phyloP scores from a whole-genome alignment of 164 flowering plant genomes.

The Tetracentron sinense region DNA sequence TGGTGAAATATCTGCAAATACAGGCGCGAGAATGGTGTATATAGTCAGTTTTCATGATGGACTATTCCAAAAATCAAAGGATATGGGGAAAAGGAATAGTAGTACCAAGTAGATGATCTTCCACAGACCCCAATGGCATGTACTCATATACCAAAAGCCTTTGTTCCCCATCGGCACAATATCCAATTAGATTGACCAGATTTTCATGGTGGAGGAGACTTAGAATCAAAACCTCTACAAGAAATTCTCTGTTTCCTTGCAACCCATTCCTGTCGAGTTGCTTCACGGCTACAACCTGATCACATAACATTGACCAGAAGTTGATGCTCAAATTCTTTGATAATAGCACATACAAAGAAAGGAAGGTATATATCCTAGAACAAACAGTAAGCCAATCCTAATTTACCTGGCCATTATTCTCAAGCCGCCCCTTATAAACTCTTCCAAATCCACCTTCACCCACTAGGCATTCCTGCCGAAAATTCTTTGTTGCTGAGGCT shows the following conservation, averaged over 20 bases:
- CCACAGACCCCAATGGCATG: constrained; percentile 34
- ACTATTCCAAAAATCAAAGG: not conserved
- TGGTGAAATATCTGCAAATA: constrained; percentile 25
- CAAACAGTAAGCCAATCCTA: not conserved
- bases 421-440: constrained; percentile 33
- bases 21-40: not conserved
- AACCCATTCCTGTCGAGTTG: constrained; percentile 37
- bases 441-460: constrained; percentile 41
- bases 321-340: not conserved
- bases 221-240: constrained; percentile 33
- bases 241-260: constrained; percentile 36
- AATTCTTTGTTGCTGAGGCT: constrained; percentile 33
- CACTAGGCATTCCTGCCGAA: constrained; percentile 26
- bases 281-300: constrained; percentile 33
- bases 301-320: constrained; percentile 2
- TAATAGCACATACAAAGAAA: not conserved
- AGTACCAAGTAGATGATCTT: constrained; percentile 37
- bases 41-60: not conserved
- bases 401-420: constrained; percentile 25
- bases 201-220: constrained; percentile 36
- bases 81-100: not conserved
- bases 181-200: constrained; percentile 35
- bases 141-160: constrained; percentile 36
- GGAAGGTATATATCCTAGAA: not conserved
- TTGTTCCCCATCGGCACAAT: constrained; percentile 43